Percentiles rank a stretch among this genome's conserved stretches.
phyloP scores from a whole-genome alignment of 352 stramenopile genomes.

The Pythium sukuiense region DNA sequence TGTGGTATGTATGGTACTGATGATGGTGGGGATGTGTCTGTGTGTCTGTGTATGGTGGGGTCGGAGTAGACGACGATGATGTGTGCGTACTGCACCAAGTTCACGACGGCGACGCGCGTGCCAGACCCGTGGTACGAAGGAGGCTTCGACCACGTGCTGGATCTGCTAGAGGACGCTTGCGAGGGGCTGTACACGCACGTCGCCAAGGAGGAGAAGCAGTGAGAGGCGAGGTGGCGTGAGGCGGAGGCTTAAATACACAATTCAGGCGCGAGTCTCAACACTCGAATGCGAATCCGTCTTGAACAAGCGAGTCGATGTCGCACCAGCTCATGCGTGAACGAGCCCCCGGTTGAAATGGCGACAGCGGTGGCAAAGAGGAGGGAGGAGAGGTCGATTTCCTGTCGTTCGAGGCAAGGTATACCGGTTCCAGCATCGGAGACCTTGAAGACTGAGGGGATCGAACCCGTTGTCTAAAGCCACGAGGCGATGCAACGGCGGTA shows the following conservation, averaged over 20 bases:
- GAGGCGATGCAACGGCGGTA: neutral
- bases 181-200: constrained; percentile 71
- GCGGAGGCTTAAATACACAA: constrained; percentile 6
- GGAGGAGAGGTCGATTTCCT: neutral
- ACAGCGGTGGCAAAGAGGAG: neutral
- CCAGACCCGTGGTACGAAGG: constrained; percentile 87
- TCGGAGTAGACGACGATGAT: constrained; percentile 73
- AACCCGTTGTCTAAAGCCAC: neutral
- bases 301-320: constrained; percentile 4
- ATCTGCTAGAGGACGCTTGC: constrained; percentile 88
- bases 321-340: neutral
- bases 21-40: neutral
- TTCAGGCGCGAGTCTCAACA: constrained; percentile 15
- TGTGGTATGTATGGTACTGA: constrained; percentile 17
- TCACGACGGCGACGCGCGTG: constrained; percentile 57
- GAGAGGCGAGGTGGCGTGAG: neutral
- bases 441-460: neutral
- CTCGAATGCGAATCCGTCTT: constrained; percentile 7
- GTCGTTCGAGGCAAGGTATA: neutral
- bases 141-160: constrained; percentile 89
- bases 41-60: constrained; percentile 12
- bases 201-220: constrained; percentile 18
- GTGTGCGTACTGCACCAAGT: constrained; percentile 77
- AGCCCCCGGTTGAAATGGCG: neutral
- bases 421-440: neutral